phyloP scores from a whole-genome alignment of 495 filamentous ascomycete genomes.

The Talaromyces trachyspermus region DNA sequence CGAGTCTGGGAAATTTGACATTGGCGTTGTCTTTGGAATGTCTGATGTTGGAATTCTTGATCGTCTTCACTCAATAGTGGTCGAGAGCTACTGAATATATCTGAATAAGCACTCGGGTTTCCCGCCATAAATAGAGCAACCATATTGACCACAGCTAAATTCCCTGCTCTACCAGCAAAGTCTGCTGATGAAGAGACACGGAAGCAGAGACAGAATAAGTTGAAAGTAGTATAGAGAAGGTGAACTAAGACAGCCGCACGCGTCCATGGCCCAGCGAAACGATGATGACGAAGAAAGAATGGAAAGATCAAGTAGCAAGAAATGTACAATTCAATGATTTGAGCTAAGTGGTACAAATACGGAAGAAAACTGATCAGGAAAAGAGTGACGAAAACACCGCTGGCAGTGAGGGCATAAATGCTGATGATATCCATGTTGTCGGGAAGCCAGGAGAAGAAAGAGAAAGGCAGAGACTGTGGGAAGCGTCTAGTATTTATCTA shows the following conservation, averaged over 20 bases:
- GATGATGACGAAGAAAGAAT: constrained; percentile 12
- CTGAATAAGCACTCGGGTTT: constrained; percentile 20
- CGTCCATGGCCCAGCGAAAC: constrained; percentile 16
- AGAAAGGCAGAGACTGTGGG: no score
- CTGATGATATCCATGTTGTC: constrained; percentile 5
- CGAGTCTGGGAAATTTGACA: no score
- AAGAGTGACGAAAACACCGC: constrained; percentile 13
- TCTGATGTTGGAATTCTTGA: no score
- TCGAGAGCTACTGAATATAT: constrained; percentile 18
- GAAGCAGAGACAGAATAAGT: constrained; percentile 17
- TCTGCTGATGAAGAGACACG: constrained; percentile 5
- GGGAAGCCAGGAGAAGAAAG: no score
- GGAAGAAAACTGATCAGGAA: constrained; percentile 14
- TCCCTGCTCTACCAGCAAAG: constrained; percentile 14
- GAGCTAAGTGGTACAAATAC: no score
- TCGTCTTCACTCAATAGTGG: no score
- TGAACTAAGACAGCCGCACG: constrained; percentile 12
- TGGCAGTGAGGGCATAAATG: constrained; percentile 16
- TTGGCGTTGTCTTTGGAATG: no score
- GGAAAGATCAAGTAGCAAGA: constrained; percentile 15
- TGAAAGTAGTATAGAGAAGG: constrained; percentile 13
- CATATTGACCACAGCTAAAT: constrained; percentile 16
- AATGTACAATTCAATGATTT: no score
- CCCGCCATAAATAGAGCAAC: constrained; percentile 16
- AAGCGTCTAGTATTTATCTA: no score